phyloP scores from a whole-genome alignment of 352 stramenopile genomes.

The Elongisporangium prolatum region DNA sequence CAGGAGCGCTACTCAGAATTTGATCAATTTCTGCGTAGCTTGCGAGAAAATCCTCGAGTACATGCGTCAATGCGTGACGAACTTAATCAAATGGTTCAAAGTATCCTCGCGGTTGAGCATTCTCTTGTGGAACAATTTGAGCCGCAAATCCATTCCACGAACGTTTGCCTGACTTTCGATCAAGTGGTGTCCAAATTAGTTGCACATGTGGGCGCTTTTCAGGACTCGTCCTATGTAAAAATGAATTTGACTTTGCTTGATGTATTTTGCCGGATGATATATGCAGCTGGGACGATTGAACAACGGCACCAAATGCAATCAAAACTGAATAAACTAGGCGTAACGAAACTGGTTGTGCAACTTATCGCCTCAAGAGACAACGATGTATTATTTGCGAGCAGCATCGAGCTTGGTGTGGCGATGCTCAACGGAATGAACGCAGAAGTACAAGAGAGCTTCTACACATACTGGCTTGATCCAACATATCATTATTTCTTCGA shows the following conservation, averaged over 20 bases:
- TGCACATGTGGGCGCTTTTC: conserved; percentile 47
- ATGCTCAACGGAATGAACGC: conserved; percentile 75
- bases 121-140: conserved; percentile 46
- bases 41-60: conserved; percentile 33
- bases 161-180: conserved; percentile 55
- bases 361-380: conserved; percentile 51
- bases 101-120: conserved; percentile 47
- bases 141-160: conserved; percentile 28
- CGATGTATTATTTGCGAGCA: conserved; percentile 45
- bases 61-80: conserved; percentile 54
- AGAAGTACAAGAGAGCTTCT: conserved; percentile 70
- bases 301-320: conserved; percentile 57
- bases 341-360: conserved; percentile 62
- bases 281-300: conserved; percentile 43
- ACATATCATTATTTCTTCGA: conserved; percentile 40
- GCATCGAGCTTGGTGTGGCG: conserved; percentile 59
- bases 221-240: conserved; percentile 51
- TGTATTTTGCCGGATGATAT: conserved; percentile 73
- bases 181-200: conserved; percentile 61
- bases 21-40: conserved; percentile 36
- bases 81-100: conserved; percentile 69
- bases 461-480: conserved; percentile 32
- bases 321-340: conserved; percentile 56
- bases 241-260: conserved; percentile 67
- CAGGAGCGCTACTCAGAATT: conserved; percentile 41